These are phyloP conservation scores for Euphrasia confusa DNA, from an alignment of 257 asterid genomes.

Conservation along the genomic window DNA sequence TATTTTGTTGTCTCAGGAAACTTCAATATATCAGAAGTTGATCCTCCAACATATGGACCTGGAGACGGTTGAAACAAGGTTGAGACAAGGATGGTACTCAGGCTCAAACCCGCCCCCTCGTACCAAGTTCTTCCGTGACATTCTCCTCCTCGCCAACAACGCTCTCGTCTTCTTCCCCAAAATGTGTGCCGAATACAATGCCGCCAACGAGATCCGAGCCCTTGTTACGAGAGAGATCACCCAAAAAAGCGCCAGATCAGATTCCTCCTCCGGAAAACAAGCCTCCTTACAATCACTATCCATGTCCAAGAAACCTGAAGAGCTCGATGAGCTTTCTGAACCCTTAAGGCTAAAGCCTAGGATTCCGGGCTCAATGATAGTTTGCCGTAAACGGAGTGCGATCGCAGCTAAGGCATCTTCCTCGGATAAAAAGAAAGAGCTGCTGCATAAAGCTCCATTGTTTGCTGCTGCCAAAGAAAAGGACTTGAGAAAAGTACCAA, in stretches of 20 bases:
- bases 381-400: conserved; percentile 71
- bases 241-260: conserved; percentile 36
- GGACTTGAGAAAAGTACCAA: conserved; percentile 16
- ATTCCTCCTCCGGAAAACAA: conserved; percentile 52
- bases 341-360: conserved; percentile 50
- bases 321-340: conserved; percentile 32
- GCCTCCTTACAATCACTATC: conserved; percentile 42
- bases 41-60: conserved; percentile 55
- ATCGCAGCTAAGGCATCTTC: conserved; percentile 51
- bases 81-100: conserved; percentile 48
- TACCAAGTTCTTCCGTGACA: conserved; percentile 62
- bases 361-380: conserved; percentile 48
- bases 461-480: conserved; percentile 29
- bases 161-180: conserved; percentile 57
- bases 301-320: conserved; percentile 40
- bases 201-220: conserved; percentile 48
- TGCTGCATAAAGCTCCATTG: background rate
- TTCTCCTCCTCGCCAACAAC: conserved; percentile 57
- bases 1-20: conserved; percentile 34
- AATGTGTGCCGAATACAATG: conserved; percentile 39
- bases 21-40: conserved; percentile 38
- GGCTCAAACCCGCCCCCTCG: conserved; percentile 23
- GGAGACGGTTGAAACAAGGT: conserved; percentile 39
- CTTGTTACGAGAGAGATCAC: conserved; percentile 40
- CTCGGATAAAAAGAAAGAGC: conserved; percentile 52